A percentile compares a stretch with the other conserved stretches of the same genome.
Evolutionary conservation across 2,329 filamentous ascomycete genomes (phyloP).

Genomic region (Scedosporium boydii): DNA sequence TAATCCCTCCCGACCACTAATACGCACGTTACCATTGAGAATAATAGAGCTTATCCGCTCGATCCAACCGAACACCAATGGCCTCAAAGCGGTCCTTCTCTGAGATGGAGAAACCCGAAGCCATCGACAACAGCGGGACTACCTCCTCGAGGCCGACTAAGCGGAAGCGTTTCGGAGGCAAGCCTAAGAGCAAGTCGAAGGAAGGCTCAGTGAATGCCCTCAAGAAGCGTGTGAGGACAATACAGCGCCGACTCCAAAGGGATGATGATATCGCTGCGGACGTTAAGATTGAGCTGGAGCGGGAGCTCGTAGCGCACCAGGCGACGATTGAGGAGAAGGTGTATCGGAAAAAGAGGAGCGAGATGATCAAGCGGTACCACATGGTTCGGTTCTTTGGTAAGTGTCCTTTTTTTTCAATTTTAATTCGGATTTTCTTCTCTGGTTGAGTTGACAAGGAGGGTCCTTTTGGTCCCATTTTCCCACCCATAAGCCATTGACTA

Average conservation of each 20-base stretch:
- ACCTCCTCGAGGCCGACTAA: slow-evolving; percentile 9
- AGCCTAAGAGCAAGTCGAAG: slow-evolving; percentile 31
- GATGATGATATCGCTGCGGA: slow-evolving; percentile 56
- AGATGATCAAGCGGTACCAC: slow-evolving; percentile 72
- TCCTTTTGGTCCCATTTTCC: neutral
- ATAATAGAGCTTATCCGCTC: too few relatives aligned
- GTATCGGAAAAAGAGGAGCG: slow-evolving; percentile 50
- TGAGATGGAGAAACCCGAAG: neutral
- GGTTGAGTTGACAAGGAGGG: neutral
- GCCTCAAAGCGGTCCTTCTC: slow-evolving; percentile 3
- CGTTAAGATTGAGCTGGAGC: slow-evolving; percentile 58
- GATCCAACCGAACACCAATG: neutral
- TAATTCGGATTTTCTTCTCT: neutral
- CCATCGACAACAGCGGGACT: slow-evolving; percentile 22
- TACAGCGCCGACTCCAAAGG: slow-evolving; percentile 55
- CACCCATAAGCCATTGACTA: neutral
- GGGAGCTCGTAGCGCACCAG: slow-evolving; percentile 59
- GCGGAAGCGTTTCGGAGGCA: slow-evolving; percentile 10
- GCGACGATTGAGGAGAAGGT: slow-evolving; percentile 51
- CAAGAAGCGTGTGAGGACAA: slow-evolving; percentile 62
- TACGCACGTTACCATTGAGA: neutral
- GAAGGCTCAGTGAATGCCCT: slow-evolving; percentile 47
- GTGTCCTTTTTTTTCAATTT: slow-evolving; percentile 15
- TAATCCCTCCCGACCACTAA: neutral
- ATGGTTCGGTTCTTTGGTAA: slow-evolving; percentile 77